Evolutionary conservation across 1,284 basidiomycete genomes (phyloP).

Genomic region (Trametes sp.): DNA sequence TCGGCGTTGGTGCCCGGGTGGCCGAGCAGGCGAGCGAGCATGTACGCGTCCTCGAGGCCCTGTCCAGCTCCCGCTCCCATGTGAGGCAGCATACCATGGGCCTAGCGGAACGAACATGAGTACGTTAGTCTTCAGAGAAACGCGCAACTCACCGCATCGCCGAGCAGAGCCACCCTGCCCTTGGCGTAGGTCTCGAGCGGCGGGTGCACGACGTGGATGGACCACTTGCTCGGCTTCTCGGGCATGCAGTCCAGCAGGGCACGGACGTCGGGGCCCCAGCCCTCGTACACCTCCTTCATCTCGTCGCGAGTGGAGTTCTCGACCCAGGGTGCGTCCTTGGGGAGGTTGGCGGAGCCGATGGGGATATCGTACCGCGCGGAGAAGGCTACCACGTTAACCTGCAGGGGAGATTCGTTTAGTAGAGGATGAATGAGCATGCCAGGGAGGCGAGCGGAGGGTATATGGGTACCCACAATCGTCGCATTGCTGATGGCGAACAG

Average conservation of each 20-base stretch:
- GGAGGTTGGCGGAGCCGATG: conserved; percentile 46
- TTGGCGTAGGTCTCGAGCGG: conserved; percentile 56
- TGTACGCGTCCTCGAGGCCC: conserved; percentile 65
- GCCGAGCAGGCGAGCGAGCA: conserved; percentile 58
- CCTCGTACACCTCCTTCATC: conserved; percentile 53
- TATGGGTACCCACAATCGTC: conserved; percentile 48
- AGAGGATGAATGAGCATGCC: background rate
- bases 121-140: background rate
- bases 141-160: conserved; percentile 30
- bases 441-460: no score
- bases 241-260: conserved; percentile 53
- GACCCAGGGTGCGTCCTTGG: conserved; percentile 54
- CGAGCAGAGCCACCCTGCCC: conserved; percentile 59
- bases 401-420: background rate
- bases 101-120: conserved; percentile 41
- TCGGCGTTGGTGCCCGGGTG: conserved; percentile 51
- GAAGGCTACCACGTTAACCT: conserved; percentile 66
- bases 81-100: conserved; percentile 67
- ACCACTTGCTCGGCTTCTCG: conserved; percentile 63
- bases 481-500: conserved; percentile 58
- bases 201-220: conserved; percentile 60
- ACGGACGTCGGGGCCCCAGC: conserved; percentile 56
- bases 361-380: conserved; percentile 48
- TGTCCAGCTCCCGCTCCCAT: conserved; percentile 69
- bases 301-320: conserved; percentile 51